These are phyloP conservation scores for Aspergillus udagawae DNA, from an alignment of 2,329 filamentous ascomycete genomes.

Conservation along the genomic window DNA sequence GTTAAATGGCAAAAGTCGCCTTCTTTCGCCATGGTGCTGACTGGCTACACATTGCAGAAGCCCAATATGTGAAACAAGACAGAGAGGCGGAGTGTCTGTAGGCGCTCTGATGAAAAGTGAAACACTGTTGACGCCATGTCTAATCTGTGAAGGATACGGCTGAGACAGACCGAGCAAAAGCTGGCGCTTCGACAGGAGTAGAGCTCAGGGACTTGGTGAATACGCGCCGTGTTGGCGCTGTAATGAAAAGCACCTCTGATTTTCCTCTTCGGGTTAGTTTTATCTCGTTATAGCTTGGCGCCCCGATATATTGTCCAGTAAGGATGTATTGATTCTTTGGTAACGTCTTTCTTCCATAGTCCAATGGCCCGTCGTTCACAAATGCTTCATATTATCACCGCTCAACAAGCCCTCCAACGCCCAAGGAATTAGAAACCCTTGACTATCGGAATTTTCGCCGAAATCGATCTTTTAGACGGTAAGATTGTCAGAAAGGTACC, in stretches of 20 bases:
- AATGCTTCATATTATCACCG: neutral
- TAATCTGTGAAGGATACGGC: neutral
- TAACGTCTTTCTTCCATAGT: neutral
- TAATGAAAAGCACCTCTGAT: neutral
- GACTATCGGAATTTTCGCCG: slow-evolving; percentile 7
- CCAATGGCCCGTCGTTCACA: neutral
- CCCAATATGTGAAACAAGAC: slow-evolving; percentile 21
- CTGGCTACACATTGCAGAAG: slow-evolving; percentile 9
- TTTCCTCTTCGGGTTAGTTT: neutral
- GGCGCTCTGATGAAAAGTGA: slow-evolving; percentile 30
- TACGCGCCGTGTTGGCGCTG: slow-evolving; percentile 24
- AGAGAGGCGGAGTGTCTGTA: slow-evolving; percentile 16
- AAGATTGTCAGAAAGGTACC: slow-evolving; percentile 8
- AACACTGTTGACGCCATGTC: slow-evolving; percentile 5
- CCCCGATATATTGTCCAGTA: neutral
- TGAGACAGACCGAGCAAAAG: slow-evolving; percentile 2
- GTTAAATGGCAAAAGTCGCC: slow-evolving; percentile 10
- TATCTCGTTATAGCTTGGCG: neutral
- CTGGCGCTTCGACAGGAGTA: slow-evolving; percentile 12
- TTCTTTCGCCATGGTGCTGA: slow-evolving; percentile 10
- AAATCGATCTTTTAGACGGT: slow-evolving; percentile 7
- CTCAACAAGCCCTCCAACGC: neutral
- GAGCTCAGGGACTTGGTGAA: slow-evolving; percentile 4
- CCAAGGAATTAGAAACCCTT: slow-evolving; percentile 2
- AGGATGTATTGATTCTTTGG: too few species aligned